phyloP scores from a whole-genome alignment of 2,329 filamentous ascomycete genomes.

The Aspergillus niger region DNA sequence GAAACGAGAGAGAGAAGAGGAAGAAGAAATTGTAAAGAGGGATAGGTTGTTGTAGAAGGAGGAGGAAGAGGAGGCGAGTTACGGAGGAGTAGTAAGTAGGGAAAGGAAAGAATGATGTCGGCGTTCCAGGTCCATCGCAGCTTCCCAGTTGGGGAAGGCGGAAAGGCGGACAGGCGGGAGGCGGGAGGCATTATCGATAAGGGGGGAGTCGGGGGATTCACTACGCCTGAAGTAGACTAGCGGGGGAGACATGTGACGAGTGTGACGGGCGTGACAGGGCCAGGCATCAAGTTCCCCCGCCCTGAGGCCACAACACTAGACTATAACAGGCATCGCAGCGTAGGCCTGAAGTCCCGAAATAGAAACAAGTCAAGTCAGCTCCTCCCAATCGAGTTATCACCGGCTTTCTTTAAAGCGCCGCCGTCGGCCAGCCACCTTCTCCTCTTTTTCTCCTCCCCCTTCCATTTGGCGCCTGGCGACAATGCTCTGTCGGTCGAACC shows the following conservation, averaged over 20 bases:
- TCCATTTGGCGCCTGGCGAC: slow-evolving; percentile 13
- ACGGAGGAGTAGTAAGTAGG: not conserved
- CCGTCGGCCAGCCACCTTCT: slow-evolving; percentile 25
- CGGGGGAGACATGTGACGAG: slow-evolving; percentile 11
- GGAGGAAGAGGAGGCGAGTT: not conserved
- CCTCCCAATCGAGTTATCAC: slow-evolving; percentile 17
- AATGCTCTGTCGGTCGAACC: slow-evolving; percentile 10
- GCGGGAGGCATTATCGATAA: slow-evolving; percentile 31
- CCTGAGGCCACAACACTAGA: slow-evolving; percentile 29
- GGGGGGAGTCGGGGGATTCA: not conserved
- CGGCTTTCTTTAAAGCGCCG: slow-evolving; percentile 25
- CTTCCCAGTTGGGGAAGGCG: slow-evolving; percentile 1
- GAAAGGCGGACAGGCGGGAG: slow-evolving; percentile 2
- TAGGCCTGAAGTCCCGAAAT: slow-evolving; percentile 29
- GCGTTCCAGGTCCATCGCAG: not conserved
- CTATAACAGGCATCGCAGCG: slow-evolving; percentile 25
- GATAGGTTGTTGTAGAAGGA: not conserved
- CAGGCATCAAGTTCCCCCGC: slow-evolving; percentile 31
- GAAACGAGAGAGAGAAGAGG: not conserved
- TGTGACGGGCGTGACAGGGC: slow-evolving; percentile 17
- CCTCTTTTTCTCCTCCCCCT: slow-evolving; percentile 14
- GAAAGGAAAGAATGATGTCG: slow-evolving; percentile 13
- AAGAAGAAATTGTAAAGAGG: not conserved
- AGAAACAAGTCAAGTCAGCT: slow-evolving; percentile 32
- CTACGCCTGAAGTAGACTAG: not conserved